Conservation (phyloP, 2,329 filamentous ascomycete genomes). For the Ambrosiella xylebori region DNA sequence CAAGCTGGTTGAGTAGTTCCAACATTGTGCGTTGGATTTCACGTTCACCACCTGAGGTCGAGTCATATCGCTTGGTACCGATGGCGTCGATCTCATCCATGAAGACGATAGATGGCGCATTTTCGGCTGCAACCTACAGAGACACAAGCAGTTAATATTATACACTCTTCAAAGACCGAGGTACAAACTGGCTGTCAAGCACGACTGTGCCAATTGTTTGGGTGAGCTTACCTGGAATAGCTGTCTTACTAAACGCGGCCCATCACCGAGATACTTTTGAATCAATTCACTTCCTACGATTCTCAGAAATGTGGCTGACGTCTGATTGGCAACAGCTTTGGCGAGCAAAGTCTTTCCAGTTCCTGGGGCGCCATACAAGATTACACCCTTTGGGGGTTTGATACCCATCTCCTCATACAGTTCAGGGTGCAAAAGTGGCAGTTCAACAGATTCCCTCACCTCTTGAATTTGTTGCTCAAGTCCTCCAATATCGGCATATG, state of each 20-base stretch:
- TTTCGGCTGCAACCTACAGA: constrained; percentile 68
- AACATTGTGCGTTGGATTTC: constrained; percentile 98
- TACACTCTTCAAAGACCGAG: neutral
- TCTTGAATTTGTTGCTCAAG: constrained; percentile 92
- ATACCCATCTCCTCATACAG: constrained; percentile 99
- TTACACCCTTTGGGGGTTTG: constrained; percentile 98
- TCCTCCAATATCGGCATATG: constrained; percentile 96
- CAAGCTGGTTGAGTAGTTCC: constrained; percentile 92
- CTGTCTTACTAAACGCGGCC: constrained; percentile 83
- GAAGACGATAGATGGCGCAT: constrained; percentile 93
- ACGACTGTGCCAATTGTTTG: constrained; percentile 7
- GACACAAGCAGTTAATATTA: neutral
- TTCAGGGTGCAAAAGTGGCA: constrained; percentile 87
- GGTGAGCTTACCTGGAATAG: constrained; percentile 55
- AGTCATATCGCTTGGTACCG: constrained; percentile 96
- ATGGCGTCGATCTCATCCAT: constrained; percentile 99
- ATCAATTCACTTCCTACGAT: constrained; percentile 96
- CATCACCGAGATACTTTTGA: constrained; percentile 96
- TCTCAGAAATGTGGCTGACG: constrained; percentile 93
- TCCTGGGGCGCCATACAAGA: constrained; percentile 90
- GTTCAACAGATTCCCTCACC: constrained; percentile 88
- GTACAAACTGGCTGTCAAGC: constrained; percentile 3
- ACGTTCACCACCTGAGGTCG: constrained; percentile 86
- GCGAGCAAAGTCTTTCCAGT: constrained; percentile 93
- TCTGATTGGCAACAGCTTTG: constrained; percentile 96